These are phyloP conservation scores for Mycena sanguinolenta DNA, from an alignment of 768 basidiomycete species.

Conservation along the genomic window DNA sequence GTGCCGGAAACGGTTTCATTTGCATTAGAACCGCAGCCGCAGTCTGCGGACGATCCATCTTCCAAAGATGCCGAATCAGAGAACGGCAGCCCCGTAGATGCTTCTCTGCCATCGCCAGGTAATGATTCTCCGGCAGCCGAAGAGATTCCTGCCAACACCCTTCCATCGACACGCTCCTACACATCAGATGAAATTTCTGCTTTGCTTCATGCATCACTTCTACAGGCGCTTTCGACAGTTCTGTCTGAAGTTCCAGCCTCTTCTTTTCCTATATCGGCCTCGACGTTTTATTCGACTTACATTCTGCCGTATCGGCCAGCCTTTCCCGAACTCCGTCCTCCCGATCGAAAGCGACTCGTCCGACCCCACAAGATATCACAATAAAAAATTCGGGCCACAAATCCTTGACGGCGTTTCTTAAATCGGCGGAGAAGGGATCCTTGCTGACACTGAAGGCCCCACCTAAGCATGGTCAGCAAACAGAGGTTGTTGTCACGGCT, in stretches of 20 bases:
- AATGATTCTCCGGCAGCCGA: slow-evolving; percentile 8
- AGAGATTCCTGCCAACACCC: slow-evolving; percentile 9
- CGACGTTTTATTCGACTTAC: slow-evolving; percentile 80
- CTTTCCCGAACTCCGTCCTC: slow-evolving; percentile 58
- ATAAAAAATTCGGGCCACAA: slow-evolving; percentile 88
- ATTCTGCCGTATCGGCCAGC: slow-evolving; percentile 86
- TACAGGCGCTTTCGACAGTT: slow-evolving; percentile 73
- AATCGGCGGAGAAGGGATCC: slow-evolving; percentile 78
- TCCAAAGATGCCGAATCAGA: neutral
- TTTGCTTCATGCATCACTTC: slow-evolving; percentile 70
- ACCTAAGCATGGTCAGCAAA: slow-evolving; percentile 60
- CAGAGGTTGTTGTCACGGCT: slow-evolving; percentile 66
- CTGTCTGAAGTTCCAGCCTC: slow-evolving; percentile 62
- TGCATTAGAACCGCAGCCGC: slow-evolving; percentile 14
- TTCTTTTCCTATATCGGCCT: slow-evolving; percentile 82
- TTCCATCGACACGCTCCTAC: slow-evolving; percentile 28
- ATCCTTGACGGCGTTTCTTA: slow-evolving; percentile 86
- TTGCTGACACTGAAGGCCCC: slow-evolving; percentile 80
- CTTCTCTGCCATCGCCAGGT: slow-evolving; percentile 5
- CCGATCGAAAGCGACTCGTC: slow-evolving; percentile 42
- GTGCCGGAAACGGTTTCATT: slow-evolving; percentile 60
- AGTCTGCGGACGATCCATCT: slow-evolving; percentile 5
- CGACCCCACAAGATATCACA: slow-evolving; percentile 63
- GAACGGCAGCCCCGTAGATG: slow-evolving; percentile 25
- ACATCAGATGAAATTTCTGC: slow-evolving; percentile 61